Evolutionary conservation across 2,329 filamentous ascomycete genomes (phyloP).

Genomic region (Epichloe brachyelytri): DNA sequence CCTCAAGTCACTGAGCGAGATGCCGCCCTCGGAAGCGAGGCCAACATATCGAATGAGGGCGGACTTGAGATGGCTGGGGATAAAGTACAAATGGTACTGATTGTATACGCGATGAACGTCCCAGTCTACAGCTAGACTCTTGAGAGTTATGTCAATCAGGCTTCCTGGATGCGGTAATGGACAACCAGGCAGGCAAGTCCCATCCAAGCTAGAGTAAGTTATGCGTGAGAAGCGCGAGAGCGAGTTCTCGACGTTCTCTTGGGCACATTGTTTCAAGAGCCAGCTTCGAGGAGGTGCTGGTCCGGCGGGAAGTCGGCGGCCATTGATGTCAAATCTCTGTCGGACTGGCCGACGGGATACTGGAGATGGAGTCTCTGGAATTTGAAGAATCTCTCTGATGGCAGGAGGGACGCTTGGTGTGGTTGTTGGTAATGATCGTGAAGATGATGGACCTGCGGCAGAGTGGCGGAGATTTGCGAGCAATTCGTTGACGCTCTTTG

Average conservation of each 20-base stretch:
- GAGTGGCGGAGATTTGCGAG: slow-evolving; percentile 43
- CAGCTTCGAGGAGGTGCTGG: slow-evolving; percentile 48
- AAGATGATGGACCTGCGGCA: slow-evolving; percentile 17
- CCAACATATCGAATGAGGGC: slow-evolving; percentile 39
- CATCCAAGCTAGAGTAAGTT: slow-evolving; percentile 8
- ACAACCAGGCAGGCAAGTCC: slow-evolving; percentile 29
- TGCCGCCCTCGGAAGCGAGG: slow-evolving; percentile 28
- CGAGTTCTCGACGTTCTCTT: slow-evolving; percentile 7
- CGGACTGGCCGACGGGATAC: slow-evolving; percentile 32
- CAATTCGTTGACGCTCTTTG: slow-evolving; percentile 43
- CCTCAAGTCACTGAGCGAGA: slow-evolving; percentile 37
- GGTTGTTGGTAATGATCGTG: slow-evolving; percentile 18
- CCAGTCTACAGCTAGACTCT: slow-evolving; percentile 41
- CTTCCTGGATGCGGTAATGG: slow-evolving; percentile 32
- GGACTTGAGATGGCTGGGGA: slow-evolving; percentile 40
- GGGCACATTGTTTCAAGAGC: slow-evolving; percentile 19
- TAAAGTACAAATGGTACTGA: slow-evolving; percentile 40
- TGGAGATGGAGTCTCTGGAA: slow-evolving; percentile 43
- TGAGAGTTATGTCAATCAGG: slow-evolving; percentile 38
- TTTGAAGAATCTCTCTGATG: slow-evolving; percentile 45
- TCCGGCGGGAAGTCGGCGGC: slow-evolving; percentile 41
- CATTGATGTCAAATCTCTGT: slow-evolving; percentile 29
- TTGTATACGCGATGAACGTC: slow-evolving; percentile 41
- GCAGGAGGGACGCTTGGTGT: slow-evolving; percentile 45
- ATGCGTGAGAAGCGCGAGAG: slow-evolving; percentile 12